A percentile compares a stretch with the other conserved stretches of the same genome.
Evolutionary conservation across 2,329 filamentous ascomycete species (phyloP).

Genomic region (Aspergillus intermedius): DNA sequence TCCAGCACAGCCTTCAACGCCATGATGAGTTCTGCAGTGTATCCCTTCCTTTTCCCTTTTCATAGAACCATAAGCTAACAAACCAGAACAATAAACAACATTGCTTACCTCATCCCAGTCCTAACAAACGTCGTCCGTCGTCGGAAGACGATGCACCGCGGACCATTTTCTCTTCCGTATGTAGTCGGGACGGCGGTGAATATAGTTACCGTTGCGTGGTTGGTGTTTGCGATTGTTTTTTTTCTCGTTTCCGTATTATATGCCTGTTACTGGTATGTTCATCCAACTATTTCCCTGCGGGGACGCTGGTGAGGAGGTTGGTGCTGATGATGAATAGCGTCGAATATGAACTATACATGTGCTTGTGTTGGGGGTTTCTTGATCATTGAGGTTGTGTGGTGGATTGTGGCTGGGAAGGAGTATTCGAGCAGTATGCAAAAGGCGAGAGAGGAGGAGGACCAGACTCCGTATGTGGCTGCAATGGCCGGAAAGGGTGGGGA

Average conservation of each 20-base stretch:
- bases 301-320: not conserved
- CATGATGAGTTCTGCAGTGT: constrained; percentile 23
- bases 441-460: constrained; percentile 53
- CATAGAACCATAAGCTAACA: not conserved
- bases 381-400: constrained; percentile 36
- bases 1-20: constrained; percentile 61
- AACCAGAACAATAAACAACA: constrained; percentile 40
- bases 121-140: constrained; percentile 41
- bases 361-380: constrained; percentile 40
- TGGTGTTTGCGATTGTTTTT: constrained; percentile 47
- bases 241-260: constrained; percentile 40
- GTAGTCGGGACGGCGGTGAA: constrained; percentile 39
- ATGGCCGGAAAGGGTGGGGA: constrained; percentile 17
- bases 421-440: constrained; percentile 36
- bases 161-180: constrained; percentile 41
- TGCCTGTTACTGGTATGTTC: constrained; percentile 26
- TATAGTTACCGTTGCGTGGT: constrained; percentile 42
- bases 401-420: constrained; percentile 36
- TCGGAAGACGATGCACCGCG: constrained; percentile 38
- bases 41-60: not conserved
- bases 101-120: constrained; percentile 43
- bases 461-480: constrained; percentile 6
- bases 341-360: constrained; percentile 48
- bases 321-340: constrained; percentile 7
- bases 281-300: not conserved